Base-by-base conservation (phyloP, 1,139 yeast species). In the Torulaspora globosa region DNA sequence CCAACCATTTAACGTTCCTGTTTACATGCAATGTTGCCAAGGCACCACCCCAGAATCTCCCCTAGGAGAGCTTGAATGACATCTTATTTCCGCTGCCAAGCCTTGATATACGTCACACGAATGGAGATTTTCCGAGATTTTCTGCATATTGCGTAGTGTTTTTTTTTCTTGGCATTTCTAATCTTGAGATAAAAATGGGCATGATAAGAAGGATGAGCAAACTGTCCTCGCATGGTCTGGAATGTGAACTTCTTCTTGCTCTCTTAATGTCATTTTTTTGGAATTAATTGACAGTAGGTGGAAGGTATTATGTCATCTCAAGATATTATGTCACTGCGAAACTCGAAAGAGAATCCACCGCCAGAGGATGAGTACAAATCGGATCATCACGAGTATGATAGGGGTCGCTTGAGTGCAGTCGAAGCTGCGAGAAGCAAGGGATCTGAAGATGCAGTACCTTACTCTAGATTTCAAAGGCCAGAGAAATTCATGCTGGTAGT, bases 401-500 rank as follows among this genome's bases (percentile, higher is more conserved):
- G 23, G 9, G 8, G 6, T 21, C 23, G 2, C 9, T 21, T 21
- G 23, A 6, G 8, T 21, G 6, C 2, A 21, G 23, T 5, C 3
- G 9, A 6, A 21, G 23, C 9, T 21, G 9, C 2, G 19, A 18
- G 5, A 18, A 18, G 19, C 19, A 18, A 18, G 5, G 19, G 5
- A 18, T 18, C 19, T 24, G 27, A 24, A 24, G 27, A 24, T 7
- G 27, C 3, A 26, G 8, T 26, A 7, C 50, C 50, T 5, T 47
- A 47, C 23, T 47, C 50, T 8, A 47, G 50, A 34, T 47, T 43
- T 29, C 41, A 43, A 8, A 29, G 45, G 9, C 39, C 33, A 28
- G 47, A 44, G 27, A 47, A 47, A 31, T 30, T 35, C 7, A 16
- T 36, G 23, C 28, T 47, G 27, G 47, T 47, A 11, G 26, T 38